Percentiles rank a stretch among this genome's conserved stretches.
phyloP scores from a whole-genome alignment of 768 basidiomycete species.

The Hortiboletus campestris region DNA sequence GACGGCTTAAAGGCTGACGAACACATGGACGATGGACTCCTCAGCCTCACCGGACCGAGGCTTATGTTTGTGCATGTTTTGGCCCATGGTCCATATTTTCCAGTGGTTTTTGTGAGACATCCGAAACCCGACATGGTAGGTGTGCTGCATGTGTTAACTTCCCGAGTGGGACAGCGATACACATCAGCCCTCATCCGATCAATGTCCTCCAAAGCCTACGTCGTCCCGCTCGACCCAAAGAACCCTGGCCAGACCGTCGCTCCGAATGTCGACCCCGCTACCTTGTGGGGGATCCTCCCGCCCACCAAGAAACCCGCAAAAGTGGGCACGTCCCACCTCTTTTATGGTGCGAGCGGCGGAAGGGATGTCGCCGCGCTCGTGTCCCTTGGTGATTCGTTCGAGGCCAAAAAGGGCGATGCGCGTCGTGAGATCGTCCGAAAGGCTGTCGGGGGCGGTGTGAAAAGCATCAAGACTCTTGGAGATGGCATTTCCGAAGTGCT shows the following conservation, averaged over 20 bases:
- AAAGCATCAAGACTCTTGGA: constrained; percentile 56
- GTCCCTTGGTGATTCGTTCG: constrained; percentile 57
- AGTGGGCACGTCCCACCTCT: constrained; percentile 61
- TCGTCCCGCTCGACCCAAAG: constrained; percentile 58
- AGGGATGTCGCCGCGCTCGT: constrained; percentile 50
- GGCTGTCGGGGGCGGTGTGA: constrained; percentile 70
- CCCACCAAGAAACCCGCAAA: constrained; percentile 50
- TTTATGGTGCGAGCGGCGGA: constrained; percentile 51
- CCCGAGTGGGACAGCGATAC: constrained; percentile 19
- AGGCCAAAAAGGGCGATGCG: constrained; percentile 40
- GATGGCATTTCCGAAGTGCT: constrained; percentile 61
- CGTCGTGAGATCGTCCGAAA: constrained; percentile 68
- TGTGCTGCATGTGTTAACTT: constrained; percentile 16
- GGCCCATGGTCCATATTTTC: too few relatives aligned
- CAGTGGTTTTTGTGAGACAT: constrained; percentile 2
- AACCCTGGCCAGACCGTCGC: constrained; percentile 28
- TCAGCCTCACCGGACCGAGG: too few relatives aligned
- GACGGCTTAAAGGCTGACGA: background rate
- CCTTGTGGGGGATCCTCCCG: constrained; percentile 55
- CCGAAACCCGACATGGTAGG: constrained; percentile 27
- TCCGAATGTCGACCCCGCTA: constrained; percentile 42
- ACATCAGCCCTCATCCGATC: constrained; percentile 27
- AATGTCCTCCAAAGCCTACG: constrained; percentile 55
- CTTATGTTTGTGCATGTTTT: constrained; percentile 10
- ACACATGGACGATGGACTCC: background rate